Base-by-base conservation (phyloP, 352 stramenopile species). In the Globisporangium canariense region DNA sequence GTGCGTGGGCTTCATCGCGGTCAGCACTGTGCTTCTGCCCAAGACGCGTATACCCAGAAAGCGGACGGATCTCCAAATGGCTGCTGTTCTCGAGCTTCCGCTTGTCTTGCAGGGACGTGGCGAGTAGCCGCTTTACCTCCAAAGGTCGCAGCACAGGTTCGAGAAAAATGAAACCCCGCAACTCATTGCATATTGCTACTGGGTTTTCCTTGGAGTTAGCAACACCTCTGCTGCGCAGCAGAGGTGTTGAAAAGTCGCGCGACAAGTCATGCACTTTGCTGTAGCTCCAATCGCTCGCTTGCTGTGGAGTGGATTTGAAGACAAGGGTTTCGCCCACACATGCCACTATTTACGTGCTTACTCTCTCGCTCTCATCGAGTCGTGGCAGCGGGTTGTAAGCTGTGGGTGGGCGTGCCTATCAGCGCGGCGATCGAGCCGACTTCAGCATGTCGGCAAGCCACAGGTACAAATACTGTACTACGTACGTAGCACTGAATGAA, bases 81-180 rank as follows among this genome's bases (percentile, higher is more conserved):
- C 7, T 58, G 51, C 14, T 40, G 6, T 36, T 38, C 16, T 38
- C 25, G 25, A 40, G 25, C 36, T 7, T 18, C 51, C 49, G 16
- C 49, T 40, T 40, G 50, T 6, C 7, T 13, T 25, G 28, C 7
- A 41, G 36, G 36, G 9, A 41, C 36, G 36, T 41, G 16, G 30
- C 18, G 16, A 43, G n/a, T 4, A 7, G 45, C 7, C 5, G 20
- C 30, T 9, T 56, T 56, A 14, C 14, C 18, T n/a, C 16, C 25
- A 56, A 56, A 40, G 32, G 50, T 40, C 50, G 32, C 45, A 34
- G 28, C 14, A 52, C 20, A 28, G 20, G 22, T 54, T 54, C 49
- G n/a, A 28, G 11, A 54, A 54, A 36, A 54, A 20, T 36, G 22
- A 54, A 54, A 36, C 49, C 5, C 49, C 22, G 13, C 22, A 36